phyloP scores from a whole-genome alignment of 1,284 basidiomycete genomes.

The Cutaneotrichosporon spelunceum region DNA sequence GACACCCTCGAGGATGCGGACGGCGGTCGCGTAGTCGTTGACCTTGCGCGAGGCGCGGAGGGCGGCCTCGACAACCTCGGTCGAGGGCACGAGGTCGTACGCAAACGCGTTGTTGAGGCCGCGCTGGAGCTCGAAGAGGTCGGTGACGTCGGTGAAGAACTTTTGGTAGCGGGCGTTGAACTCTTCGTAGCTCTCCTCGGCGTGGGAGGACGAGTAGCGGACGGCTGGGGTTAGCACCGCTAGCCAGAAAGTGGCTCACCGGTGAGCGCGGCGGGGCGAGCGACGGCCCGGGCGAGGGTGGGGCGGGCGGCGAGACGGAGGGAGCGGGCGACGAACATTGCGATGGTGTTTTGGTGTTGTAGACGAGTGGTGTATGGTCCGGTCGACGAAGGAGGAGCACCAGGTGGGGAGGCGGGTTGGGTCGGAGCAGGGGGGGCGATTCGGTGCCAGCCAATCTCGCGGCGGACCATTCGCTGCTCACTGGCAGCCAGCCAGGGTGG shows the following conservation, averaged over 20 bases:
- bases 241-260: conserved; percentile 36
- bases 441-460: not conserved
- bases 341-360: not conserved
- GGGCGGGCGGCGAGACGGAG: conserved; percentile 38
- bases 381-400: not conserved
- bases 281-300: conserved; percentile 25
- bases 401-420: not conserved
- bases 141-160: conserved; percentile 89
- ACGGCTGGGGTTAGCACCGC: conserved; percentile 23
- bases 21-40: conserved; percentile 95
- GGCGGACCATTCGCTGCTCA: too few species aligned
- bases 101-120: conserved; percentile 99
- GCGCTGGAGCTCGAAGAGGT: conserved; percentile 95
- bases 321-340: conserved; percentile 38
- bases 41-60: conserved; percentile 85
- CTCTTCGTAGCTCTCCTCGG: conserved; percentile 78
- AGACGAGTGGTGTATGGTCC: conserved; percentile 5
- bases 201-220: conserved; percentile 29
- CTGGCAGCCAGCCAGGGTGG: too few species aligned
- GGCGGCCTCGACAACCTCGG: conserved; percentile 83
- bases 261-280: conserved; percentile 37
- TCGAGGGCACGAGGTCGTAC: conserved; percentile 92
- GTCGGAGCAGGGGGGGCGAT: not conserved
- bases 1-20: conserved; percentile 88
- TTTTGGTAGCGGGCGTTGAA: conserved; percentile 90